Evolutionary conservation across 129 eudicot species (phyloP).

Genomic region (Flaveria linearis): DNA sequence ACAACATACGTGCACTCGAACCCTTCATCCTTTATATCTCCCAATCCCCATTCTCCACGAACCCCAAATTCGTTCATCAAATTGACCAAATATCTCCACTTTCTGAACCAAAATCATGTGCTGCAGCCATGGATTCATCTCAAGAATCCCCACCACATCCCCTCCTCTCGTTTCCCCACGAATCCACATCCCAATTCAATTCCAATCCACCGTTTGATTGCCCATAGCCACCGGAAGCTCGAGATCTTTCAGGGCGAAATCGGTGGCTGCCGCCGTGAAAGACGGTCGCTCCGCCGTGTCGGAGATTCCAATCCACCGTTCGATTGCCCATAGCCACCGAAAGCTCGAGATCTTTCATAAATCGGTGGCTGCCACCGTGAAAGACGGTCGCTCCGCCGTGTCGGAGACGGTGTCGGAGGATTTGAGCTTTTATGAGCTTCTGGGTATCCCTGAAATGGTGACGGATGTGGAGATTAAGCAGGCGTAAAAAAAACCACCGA

Average conservation of each 20-base stretch:
- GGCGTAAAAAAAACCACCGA: no score
- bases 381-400: no score
- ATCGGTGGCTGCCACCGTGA: no score
- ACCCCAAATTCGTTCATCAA: background rate
- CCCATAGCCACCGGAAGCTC: background rate
- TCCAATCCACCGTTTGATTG: slow-evolving; percentile 3
- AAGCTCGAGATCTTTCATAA: no score
- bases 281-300: slow-evolving; percentile 22
- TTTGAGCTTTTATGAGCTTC: slow-evolving; percentile 64
- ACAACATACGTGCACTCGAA: slow-evolving; percentile 15
- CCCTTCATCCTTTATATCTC: background rate
- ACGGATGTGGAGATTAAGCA: slow-evolving; percentile 64
- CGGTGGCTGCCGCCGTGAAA: slow-evolving; percentile 27
- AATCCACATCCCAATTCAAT: slow-evolving; percentile 24
- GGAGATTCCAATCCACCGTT: no score
- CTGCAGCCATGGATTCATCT: slow-evolving; percentile 32
- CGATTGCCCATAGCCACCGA: no score
- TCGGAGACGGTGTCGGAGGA: slow-evolving; percentile 21
- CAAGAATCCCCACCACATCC: slow-evolving; percentile 40
- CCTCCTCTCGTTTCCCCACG: slow-evolving; percentile 18
- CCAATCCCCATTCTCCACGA: background rate
- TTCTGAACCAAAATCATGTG: slow-evolving; percentile 28
- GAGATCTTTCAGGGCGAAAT: slow-evolving; percentile 13
- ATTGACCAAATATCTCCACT: background rate
- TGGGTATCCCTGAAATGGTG: slow-evolving; percentile 76